phyloP scores from a whole-genome alignment of 129 eudicot genomes.

The Flaveria robusta region DNA sequence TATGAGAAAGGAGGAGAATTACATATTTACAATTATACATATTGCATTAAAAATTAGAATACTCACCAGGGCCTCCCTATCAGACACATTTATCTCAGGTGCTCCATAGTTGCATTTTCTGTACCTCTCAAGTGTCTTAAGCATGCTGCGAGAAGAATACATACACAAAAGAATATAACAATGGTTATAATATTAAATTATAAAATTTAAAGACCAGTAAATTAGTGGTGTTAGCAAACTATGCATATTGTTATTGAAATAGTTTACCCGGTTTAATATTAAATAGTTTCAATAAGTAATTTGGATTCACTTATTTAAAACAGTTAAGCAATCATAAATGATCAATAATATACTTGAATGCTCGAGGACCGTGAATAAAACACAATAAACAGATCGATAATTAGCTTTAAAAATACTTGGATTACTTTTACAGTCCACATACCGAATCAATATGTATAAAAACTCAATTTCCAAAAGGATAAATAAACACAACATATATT shows the following conservation, averaged over 20 bases:
- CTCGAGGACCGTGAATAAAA: background rate
- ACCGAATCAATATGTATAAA: background rate
- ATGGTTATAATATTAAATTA: background rate
- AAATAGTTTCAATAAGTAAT: background rate
- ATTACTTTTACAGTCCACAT: background rate
- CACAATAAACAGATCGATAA: background rate
- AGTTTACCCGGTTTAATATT: background rate
- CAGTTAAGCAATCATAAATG: background rate
- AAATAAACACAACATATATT: background rate
- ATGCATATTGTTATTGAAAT: background rate
- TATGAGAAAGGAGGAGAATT: background rate
- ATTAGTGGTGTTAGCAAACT: background rate
- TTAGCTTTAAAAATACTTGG: background rate
- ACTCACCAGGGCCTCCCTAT: slow-evolving; percentile 82
- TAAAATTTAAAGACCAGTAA: background rate
- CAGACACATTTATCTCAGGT: slow-evolving; percentile 75
- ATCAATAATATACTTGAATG: background rate
- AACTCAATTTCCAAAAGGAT: background rate
- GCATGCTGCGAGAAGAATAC: slow-evolving; percentile 66
- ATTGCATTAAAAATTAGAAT: background rate
- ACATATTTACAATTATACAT: background rate
- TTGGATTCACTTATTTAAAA: background rate
- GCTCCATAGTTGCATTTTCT: slow-evolving; percentile 95
- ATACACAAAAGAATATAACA: slow-evolving; percentile 2
- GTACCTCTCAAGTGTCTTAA: slow-evolving; percentile 88